Conservation (phyloP, 805 yeast genomes). For the Wickerhamomyces subpelliculosus region DNA sequence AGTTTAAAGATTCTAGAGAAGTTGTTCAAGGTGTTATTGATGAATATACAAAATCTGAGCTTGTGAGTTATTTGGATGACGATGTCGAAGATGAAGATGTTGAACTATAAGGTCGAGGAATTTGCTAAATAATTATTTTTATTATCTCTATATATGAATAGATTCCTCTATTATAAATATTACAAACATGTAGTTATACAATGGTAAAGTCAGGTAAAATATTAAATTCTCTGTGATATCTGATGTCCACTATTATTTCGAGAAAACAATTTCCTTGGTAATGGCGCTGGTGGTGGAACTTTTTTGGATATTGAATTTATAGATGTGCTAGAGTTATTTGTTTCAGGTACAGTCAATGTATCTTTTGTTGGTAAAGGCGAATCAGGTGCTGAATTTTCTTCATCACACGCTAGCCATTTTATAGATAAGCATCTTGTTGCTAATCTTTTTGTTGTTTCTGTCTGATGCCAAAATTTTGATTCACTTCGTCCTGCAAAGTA, state of each 20-base stretch:
- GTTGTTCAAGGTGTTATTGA: conserved; percentile 71
- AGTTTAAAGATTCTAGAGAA: conserved; percentile 72
- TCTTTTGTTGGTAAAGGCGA: conserved; percentile 3
- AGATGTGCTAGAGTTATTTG: conserved; percentile 27
- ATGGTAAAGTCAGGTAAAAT: too few species aligned
- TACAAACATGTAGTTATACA: too few species aligned
- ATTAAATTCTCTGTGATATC: not conserved
- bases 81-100: conserved; percentile 30
- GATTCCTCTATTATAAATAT: too few species aligned
- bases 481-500: conserved; percentile 32
- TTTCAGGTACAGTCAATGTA: conserved; percentile 8
- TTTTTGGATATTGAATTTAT: conserved; percentile 26
- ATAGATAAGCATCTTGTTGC: conserved; percentile 25
- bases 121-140: not conserved
- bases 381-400: not conserved
- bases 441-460: conserved; percentile 33
- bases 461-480: conserved; percentile 27
- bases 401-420: conserved; percentile 23
- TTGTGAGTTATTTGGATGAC: conserved; percentile 37
- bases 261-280: conserved; percentile 22
- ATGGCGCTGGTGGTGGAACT: conserved; percentile 30
- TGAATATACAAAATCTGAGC: conserved; percentile 69
- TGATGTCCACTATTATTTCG: not conserved
- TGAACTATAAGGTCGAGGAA: conserved; percentile 5
- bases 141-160: not conserved